phyloP scores from a whole-genome alignment of 371 early-diverging fungal species.

The Globomyces sp. region DNA sequence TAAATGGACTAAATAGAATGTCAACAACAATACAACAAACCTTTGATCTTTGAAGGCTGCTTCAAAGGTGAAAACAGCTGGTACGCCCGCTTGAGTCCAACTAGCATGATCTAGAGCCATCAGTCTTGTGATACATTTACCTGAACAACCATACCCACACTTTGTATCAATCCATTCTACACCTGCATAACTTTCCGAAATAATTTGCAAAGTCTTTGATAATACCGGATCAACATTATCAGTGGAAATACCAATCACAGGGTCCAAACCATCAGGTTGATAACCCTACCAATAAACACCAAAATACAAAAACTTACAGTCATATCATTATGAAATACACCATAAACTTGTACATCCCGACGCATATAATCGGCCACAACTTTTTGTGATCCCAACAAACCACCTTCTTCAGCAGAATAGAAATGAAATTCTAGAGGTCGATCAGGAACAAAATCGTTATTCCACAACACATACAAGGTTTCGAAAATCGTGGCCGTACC shows the following conservation, averaged over 20 bases:
- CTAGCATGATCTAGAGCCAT: conserved; percentile 75
- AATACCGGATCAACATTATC: conserved; percentile 77
- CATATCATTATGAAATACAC: conserved; percentile 78
- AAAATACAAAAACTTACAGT: conserved; percentile 49
- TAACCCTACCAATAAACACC: conserved; percentile 45
- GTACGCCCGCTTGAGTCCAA: conserved; percentile 69
- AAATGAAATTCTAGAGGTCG: conserved; percentile 80
- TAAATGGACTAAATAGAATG: conserved; percentile 26
- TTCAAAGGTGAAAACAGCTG: conserved; percentile 82
- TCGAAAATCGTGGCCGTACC: conserved; percentile 88
- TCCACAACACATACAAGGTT: conserved; percentile 71
- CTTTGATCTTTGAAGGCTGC: conserved; percentile 31
- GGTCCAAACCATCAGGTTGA: conserved; percentile 48
- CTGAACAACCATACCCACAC: conserved; percentile 72
- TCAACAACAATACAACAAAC: not conserved
- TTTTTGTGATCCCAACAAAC: conserved; percentile 79
- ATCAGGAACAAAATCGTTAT: conserved; percentile 64
- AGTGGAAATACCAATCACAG: conserved; percentile 71
- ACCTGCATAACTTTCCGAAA: conserved; percentile 43
- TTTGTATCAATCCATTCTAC: conserved; percentile 58
- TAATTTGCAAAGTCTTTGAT: conserved; percentile 60
- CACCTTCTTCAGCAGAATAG: conserved; percentile 55
- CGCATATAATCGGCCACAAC: conserved; percentile 69
- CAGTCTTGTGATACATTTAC: no score
- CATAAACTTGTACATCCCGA: conserved; percentile 50